These are phyloP conservation scores for Fusarium hainanense DNA, from an alignment of 2,329 filamentous ascomycete species.

Conservation along the genomic window DNA sequence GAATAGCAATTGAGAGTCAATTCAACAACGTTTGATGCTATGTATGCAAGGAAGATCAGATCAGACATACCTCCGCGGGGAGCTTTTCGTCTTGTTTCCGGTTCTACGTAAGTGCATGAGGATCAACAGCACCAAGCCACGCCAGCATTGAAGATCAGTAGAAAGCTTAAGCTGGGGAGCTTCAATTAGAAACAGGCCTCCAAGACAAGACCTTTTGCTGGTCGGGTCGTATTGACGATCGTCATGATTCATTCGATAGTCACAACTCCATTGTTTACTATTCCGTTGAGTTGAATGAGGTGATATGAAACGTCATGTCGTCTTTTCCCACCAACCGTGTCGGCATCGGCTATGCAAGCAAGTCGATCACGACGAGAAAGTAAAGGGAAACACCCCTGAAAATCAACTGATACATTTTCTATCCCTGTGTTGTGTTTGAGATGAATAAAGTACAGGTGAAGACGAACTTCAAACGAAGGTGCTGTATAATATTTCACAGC, in stretches of 20 bases:
- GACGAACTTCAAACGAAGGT: no score
- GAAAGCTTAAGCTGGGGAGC: conserved; percentile 11
- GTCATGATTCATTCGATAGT: conserved; percentile 14
- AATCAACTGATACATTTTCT: conserved; percentile 3
- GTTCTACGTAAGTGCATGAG: not conserved
- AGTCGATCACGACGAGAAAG: conserved; percentile 22
- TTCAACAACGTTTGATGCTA: conserved; percentile 18
- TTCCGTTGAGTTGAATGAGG: conserved; percentile 18
- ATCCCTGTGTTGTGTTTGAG: not conserved
- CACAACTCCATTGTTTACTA: not conserved
- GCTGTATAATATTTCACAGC: not conserved
- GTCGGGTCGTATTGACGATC: not conserved
- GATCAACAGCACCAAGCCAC: conserved; percentile 7
- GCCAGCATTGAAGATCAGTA: conserved; percentile 8
- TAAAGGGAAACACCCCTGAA: conserved; percentile 20
- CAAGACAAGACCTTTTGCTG: not conserved
- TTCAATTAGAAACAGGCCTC: not conserved
- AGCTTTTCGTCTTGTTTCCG: conserved; percentile 1
- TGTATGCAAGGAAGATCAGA: conserved; percentile 32
- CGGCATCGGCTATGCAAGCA: conserved; percentile 36
- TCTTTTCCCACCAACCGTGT: conserved; percentile 28
- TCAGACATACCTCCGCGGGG: conserved; percentile 7
- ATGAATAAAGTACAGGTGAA: not conserved
- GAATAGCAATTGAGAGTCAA: not conserved
- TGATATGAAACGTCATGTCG: conserved; percentile 35